These are phyloP conservation scores for Cercospora sesami DNA, from an alignment of 2,329 filamentous ascomycete genomes.

Conservation along the genomic window DNA sequence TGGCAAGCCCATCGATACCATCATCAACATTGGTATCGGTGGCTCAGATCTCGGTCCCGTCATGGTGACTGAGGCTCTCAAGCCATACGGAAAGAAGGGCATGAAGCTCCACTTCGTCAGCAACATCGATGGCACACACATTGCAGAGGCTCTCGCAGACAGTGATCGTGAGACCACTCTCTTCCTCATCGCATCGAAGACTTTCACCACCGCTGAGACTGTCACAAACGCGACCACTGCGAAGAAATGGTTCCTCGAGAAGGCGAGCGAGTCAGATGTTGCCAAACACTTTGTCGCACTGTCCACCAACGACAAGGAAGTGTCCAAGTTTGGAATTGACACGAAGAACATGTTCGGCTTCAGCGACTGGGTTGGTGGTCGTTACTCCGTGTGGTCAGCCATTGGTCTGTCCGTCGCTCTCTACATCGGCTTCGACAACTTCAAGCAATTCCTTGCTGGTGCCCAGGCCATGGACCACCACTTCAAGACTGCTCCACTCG, in stretches of 20 bases:
- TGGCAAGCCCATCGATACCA: slow-evolving; percentile 94
- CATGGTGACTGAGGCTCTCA: slow-evolving; percentile 98
- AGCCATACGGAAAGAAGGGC: slow-evolving; percentile 83
- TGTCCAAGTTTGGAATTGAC: slow-evolving; percentile 98
- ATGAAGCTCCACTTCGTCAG: slow-evolving; percentile 96
- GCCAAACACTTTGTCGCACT: slow-evolving; percentile 99
- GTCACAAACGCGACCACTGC: slow-evolving; percentile 95
- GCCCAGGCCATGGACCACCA: slow-evolving; percentile 98
- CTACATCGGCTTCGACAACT: slow-evolving; percentile 97
- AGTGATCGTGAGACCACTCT: slow-evolving; percentile 98
- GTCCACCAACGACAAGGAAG: slow-evolving; percentile 91
- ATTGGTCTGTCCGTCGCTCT: slow-evolving; percentile 93
- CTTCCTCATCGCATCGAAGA: slow-evolving; percentile 98
- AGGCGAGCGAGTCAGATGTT: slow-evolving; percentile 69
- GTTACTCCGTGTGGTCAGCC: slow-evolving; percentile 98
- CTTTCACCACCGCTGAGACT: slow-evolving; percentile 97
- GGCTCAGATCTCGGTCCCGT: slow-evolving; percentile 97
- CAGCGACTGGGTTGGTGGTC: slow-evolving; percentile 95
- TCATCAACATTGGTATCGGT: slow-evolving; percentile 97
- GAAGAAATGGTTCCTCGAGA: slow-evolving; percentile 93
- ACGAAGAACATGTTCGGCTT: slow-evolving; percentile 99
- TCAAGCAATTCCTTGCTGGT: slow-evolving; percentile 90
- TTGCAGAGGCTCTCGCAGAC: slow-evolving; percentile 83
- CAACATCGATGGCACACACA: slow-evolving; percentile 98
- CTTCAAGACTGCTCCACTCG: slow-evolving; percentile 85